A percentile compares a stretch with the other conserved stretches of the same genome.
phyloP scores from a whole-genome alignment of 371 early-diverging fungal species.

The Coemansia sp. region DNA sequence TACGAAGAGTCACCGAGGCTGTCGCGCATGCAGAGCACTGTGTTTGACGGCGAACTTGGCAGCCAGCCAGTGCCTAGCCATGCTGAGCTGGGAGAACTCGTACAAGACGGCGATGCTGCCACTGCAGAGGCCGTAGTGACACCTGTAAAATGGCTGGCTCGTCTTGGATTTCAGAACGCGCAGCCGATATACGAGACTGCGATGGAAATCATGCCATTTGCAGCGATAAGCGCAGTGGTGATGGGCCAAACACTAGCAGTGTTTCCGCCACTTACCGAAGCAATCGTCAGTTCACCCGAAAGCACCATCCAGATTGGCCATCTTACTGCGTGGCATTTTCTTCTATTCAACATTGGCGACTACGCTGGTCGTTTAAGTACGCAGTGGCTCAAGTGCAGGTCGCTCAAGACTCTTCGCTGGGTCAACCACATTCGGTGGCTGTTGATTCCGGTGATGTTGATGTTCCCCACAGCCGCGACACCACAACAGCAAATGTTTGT shows the following conservation, averaged over 20 bases:
- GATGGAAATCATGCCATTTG: conserved; percentile 23
- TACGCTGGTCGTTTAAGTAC: conserved; percentile 43
- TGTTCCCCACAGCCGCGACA: conserved; percentile 37
- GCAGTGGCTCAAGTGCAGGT: conserved; percentile 24
- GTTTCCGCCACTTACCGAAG: conserved; percentile 48
- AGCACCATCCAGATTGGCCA: conserved; percentile 19
- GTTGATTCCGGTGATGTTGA: conserved; percentile 20
- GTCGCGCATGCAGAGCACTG: background rate
- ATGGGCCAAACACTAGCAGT: conserved; percentile 47
- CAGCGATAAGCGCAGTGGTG: conserved; percentile 13
- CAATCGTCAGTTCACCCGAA: conserved; percentile 36
- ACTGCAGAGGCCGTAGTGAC: background rate
- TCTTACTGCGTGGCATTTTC: conserved; percentile 46
- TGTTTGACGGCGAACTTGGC: background rate
- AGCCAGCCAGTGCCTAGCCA: background rate
- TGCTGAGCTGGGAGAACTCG: background rate
- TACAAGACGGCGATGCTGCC: background rate
- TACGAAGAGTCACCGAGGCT: conserved; percentile 30
- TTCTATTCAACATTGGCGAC: conserved; percentile 45
- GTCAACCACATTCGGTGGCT: conserved; percentile 25
- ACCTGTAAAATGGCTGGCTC: conserved; percentile 18
- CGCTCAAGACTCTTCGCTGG: conserved; percentile 14
- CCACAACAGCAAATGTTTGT: conserved; percentile 6
- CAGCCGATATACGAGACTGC: conserved; percentile 18
- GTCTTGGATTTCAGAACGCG: conserved; percentile 27